phyloP scores from a whole-genome alignment of 768 basidiomycete genomes.

The Clitopilus hobsonii region DNA sequence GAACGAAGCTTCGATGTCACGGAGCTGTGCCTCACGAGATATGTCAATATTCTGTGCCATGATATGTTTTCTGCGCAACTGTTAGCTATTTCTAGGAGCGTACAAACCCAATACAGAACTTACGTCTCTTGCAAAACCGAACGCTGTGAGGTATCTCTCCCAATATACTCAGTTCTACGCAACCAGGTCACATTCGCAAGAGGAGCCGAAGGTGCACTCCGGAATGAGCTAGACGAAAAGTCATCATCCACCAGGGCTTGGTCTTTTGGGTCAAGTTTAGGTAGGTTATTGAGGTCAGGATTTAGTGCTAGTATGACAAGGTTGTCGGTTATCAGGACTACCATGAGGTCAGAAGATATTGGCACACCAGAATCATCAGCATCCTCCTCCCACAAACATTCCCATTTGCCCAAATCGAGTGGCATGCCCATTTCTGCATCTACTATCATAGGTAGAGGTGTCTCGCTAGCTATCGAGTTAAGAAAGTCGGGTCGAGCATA shows the following conservation, averaged over 20 bases:
- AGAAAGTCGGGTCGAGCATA: slow-evolving; percentile 87
- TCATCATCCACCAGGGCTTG: slow-evolving; percentile 68
- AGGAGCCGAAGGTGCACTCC: slow-evolving; percentile 38
- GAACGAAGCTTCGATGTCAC: slow-evolving; percentile 78
- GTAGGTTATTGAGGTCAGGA: slow-evolving; percentile 56
- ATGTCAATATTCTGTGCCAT: slow-evolving; percentile 55
- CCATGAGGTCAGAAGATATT: neutral
- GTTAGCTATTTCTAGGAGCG: too few species aligned
- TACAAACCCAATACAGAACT: slow-evolving; percentile 15
- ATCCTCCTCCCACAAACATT: slow-evolving; percentile 79
- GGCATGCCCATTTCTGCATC: slow-evolving; percentile 98
- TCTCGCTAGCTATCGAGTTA: slow-evolving; percentile 72
- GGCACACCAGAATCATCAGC: slow-evolving; percentile 63
- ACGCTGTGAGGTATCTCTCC: slow-evolving; percentile 46
- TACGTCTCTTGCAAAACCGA: slow-evolving; percentile 51
- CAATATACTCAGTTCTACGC: slow-evolving; percentile 88
- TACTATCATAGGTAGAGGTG: slow-evolving; percentile 90
- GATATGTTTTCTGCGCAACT: slow-evolving; percentile 49
- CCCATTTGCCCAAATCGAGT: slow-evolving; percentile 79
- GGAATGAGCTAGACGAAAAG: slow-evolving; percentile 27
- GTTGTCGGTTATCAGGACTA: too few species aligned
- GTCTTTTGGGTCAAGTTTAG: slow-evolving; percentile 69
- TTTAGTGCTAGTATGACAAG: too few species aligned
- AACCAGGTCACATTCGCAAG: slow-evolving; percentile 82
- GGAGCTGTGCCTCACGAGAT: slow-evolving; percentile 68